A percentile compares a stretch with the other conserved stretches of the same genome.
These are phyloP conservation scores for Penicillium lividum DNA, from an alignment of 495 filamentous ascomycete genomes.

Conservation along the genomic window DNA sequence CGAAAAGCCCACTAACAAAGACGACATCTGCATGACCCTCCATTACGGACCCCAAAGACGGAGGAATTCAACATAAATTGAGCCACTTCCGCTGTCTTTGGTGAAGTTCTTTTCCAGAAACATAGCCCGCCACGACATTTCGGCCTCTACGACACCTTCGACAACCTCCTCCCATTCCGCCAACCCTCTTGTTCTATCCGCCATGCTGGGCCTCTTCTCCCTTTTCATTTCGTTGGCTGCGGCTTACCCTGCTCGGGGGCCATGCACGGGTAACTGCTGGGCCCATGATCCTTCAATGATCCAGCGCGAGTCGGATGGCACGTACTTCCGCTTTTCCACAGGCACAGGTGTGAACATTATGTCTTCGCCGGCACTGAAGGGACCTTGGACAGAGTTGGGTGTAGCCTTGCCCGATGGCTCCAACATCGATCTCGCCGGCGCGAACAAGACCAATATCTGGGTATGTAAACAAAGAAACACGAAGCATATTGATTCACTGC, in stretches of 20 bases:
- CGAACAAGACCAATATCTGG: constrained; percentile 56
- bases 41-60: constrained; percentile 2
- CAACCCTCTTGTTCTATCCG: constrained; percentile 10
- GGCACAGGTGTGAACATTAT: constrained; percentile 60
- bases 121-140: neutral
- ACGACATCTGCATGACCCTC: constrained; percentile 20
- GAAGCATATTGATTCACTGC: neutral
- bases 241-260: constrained; percentile 52
- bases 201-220: constrained; percentile 27
- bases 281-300: constrained; percentile 67
- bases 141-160: neutral
- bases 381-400: constrained; percentile 65
- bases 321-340: constrained; percentile 73
- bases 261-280: constrained; percentile 61
- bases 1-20: constrained; percentile 13
- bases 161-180: constrained; percentile 1
- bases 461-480: constrained; percentile 34
- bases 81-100: constrained; percentile 7
- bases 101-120: constrained; percentile 1
- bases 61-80: constrained; percentile 27
- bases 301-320: constrained; percentile 61
- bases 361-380: constrained; percentile 56
- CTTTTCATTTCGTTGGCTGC: constrained; percentile 31
- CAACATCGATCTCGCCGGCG: constrained; percentile 54
- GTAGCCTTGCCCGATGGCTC: constrained; percentile 57